Percentiles rank a stretch among this genome's conserved stretches.
Conservation (phyloP, 148 eudicot species). For the Dysphania ambrosioides region DNA sequence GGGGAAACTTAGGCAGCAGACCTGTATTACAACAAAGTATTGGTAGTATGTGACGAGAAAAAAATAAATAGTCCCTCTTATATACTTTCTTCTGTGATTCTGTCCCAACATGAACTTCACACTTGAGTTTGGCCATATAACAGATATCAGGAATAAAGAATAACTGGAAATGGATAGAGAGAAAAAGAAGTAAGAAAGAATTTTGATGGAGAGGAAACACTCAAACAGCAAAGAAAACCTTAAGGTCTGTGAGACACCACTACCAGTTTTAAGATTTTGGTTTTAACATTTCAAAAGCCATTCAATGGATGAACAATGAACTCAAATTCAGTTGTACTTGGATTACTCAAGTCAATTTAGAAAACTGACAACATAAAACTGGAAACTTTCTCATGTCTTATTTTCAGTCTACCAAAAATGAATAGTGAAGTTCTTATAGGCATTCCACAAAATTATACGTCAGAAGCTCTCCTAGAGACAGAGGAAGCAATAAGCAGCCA, state of each 20-base stretch:
- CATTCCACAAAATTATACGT: neutral
- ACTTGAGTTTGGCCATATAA: neutral
- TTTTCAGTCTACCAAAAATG: neutral
- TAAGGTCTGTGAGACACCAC: neutral
- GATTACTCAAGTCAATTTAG: neutral
- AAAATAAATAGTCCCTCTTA: neutral
- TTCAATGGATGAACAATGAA: neutral
- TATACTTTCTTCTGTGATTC: neutral
- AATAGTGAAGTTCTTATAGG: neutral
- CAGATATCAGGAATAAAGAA: neutral
- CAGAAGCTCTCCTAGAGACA: neutral
- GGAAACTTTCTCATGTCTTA: neutral
- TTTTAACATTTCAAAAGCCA: neutral
- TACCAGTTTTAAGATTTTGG: neutral
- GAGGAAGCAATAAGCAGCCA: neutral
- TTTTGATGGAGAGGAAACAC: neutral
- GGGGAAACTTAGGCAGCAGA: conserved; percentile 85
- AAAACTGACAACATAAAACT: neutral
- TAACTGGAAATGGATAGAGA: neutral
- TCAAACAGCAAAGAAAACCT: neutral
- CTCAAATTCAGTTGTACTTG: neutral
- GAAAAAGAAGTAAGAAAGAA: neutral
- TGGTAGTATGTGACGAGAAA: neutral
- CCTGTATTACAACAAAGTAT: conserved; percentile 39
- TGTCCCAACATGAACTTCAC: neutral